Conservation (phyloP, 2,329 filamentous ascomycete species). For the Talaromyces sp. region DNA sequence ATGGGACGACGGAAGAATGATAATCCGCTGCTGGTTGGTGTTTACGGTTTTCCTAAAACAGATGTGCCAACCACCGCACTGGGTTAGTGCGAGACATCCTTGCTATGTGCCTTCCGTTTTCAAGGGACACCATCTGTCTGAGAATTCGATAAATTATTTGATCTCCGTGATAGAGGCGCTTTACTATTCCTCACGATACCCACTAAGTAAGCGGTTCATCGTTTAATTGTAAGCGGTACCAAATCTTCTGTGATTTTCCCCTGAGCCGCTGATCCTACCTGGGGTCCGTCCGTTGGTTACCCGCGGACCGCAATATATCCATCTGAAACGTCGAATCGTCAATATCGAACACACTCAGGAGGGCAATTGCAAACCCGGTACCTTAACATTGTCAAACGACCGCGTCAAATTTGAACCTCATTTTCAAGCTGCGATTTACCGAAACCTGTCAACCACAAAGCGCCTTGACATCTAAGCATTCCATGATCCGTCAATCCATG, state of each 20-base stretch:
- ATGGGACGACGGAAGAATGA: conserved; percentile 5
- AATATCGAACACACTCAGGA: conserved; percentile 1
- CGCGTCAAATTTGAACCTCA: neutral
- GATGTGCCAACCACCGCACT: conserved; percentile 22
- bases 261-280: conserved; percentile 17
- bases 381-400: neutral
- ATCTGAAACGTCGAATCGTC: conserved; percentile 2
- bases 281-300: conserved; percentile 12
- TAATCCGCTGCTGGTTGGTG: conserved; percentile 26
- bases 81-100: neutral
- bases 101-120: neutral
- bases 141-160: neutral
- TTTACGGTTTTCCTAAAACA: conserved; percentile 40
- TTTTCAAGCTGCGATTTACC: neutral
- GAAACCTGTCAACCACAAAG: conserved; percentile 9
- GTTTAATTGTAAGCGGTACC: neutral
- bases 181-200: neutral
- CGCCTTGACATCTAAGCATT: neutral
- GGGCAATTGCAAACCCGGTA: conserved; percentile 6
- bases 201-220: neutral
- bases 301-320: conserved; percentile 4
- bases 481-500: conserved; percentile 5
- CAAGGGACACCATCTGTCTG: neutral
- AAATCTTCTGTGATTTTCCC: neutral
- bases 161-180: neutral